phyloP scores from a whole-genome alignment of 2,329 filamentous ascomycete species.

The Phialocephala sp. region DNA sequence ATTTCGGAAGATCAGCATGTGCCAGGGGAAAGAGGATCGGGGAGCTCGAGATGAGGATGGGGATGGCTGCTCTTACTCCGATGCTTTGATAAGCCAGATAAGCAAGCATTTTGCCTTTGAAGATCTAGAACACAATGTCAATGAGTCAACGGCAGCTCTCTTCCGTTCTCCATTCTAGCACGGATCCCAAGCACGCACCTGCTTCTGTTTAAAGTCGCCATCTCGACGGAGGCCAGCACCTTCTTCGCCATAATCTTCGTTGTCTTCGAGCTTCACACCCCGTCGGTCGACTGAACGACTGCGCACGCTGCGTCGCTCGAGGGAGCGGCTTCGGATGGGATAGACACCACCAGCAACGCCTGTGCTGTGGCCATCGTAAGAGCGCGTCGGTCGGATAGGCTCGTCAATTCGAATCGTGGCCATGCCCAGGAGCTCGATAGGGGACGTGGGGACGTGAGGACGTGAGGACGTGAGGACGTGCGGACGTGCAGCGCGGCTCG shows the following conservation, averaged over 20 bases:
- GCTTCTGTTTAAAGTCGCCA: constrained; percentile 33
- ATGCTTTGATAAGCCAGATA: constrained; percentile 67
- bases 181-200: constrained; percentile 22
- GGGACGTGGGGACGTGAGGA: too few relatives aligned
- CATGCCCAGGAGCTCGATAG: constrained; percentile 12
- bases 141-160: too few relatives aligned
- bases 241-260: constrained; percentile 26
- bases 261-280: constrained; percentile 15
- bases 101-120: constrained; percentile 30
- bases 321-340: constrained; percentile 20
- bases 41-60: too few relatives aligned
- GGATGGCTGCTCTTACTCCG: constrained; percentile 47
- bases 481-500: background rate
- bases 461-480: too few relatives aligned
- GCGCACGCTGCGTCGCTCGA: constrained; percentile 9
- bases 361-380: constrained; percentile 17
- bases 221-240: constrained; percentile 23
- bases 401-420: constrained; percentile 24
- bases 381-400: constrained; percentile 19
- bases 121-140: constrained; percentile 20
- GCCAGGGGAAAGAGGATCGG: too few relatives aligned
- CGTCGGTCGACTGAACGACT: constrained; percentile 17
- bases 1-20: background rate
- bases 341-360: constrained; percentile 22
- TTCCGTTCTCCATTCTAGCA: background rate